Conservation (phyloP, 2,329 filamentous ascomycete genomes). For the Calonectria multiphialidica region DNA sequence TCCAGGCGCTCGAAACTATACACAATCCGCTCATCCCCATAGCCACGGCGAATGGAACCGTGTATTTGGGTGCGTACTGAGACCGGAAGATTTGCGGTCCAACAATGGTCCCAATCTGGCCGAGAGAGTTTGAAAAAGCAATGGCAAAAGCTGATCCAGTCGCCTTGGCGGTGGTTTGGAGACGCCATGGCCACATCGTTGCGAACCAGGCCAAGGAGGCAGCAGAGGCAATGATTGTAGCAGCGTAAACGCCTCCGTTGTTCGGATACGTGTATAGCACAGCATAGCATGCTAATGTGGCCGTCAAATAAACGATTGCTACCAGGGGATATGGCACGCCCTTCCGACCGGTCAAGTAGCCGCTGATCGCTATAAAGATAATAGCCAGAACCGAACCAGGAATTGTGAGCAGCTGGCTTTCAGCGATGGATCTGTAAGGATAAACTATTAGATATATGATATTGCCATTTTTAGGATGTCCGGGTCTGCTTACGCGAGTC, state of each 20-base stretch:
- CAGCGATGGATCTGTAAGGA: background rate
- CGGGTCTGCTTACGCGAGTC: background rate
- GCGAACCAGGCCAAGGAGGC: background rate
- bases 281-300: background rate
- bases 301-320: background rate
- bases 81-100: background rate
- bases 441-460: background rate
- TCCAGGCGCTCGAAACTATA: background rate
- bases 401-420: background rate
- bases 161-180: background rate
- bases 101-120: background rate
- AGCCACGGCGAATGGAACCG: background rate
- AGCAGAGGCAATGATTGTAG: background rate
- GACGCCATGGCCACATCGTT: background rate
- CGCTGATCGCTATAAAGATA: background rate
- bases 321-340: background rate
- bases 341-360: background rate
- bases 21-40: background rate
- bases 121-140: background rate
- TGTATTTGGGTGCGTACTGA: background rate
- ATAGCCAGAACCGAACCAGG: background rate
- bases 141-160: background rate
- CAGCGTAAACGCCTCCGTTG: background rate
- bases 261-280: background rate
- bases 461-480: background rate